Evolutionary conservation across 352 stramenopile species (phyloP).

Genomic region (Globisporangium lucens): DNA sequence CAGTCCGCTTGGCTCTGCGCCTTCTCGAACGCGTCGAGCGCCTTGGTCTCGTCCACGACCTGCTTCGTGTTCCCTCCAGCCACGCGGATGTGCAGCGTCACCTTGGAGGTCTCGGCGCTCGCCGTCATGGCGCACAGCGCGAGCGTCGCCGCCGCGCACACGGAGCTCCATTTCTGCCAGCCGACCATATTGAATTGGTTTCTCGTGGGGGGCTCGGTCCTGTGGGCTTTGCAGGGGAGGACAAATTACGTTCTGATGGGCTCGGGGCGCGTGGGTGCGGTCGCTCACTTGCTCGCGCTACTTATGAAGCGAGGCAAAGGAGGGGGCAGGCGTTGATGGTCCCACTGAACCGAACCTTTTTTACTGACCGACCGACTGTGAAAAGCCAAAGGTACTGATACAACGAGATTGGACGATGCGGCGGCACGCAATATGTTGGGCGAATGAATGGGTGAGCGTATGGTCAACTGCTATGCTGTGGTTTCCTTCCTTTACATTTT

Average conservation of each 20-base stretch:
- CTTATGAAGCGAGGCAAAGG: neutral
- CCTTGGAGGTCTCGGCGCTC: conserved; percentile 7
- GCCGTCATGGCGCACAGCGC: conserved; percentile 8
- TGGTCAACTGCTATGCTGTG: neutral
- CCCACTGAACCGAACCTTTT: conserved; percentile 5
- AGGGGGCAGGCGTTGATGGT: neutral
- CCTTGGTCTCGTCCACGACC: neutral
- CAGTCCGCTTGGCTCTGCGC: conserved; percentile 32
- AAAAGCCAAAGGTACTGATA: neutral
- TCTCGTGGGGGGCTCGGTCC: neutral
- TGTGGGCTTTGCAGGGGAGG: neutral
- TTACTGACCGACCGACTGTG: neutral
- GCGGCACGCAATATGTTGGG: neutral
- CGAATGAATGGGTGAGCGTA: neutral
- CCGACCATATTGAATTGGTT: conserved; percentile 12
- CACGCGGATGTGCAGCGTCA: conserved; percentile 37
- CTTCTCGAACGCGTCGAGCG: conserved; percentile 4
- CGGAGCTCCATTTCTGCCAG: conserved; percentile 18
- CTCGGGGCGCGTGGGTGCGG: neutral
- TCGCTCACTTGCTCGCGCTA: neutral
- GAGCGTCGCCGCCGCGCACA: conserved; percentile 4
- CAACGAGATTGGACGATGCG: neutral
- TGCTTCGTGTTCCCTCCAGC: neutral
- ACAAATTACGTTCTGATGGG: conserved; percentile 14
- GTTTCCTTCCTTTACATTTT: conserved; percentile 2